Conservation (phyloP, 768 basidiomycete genomes). For the Lactarius akahatsu region DNA sequence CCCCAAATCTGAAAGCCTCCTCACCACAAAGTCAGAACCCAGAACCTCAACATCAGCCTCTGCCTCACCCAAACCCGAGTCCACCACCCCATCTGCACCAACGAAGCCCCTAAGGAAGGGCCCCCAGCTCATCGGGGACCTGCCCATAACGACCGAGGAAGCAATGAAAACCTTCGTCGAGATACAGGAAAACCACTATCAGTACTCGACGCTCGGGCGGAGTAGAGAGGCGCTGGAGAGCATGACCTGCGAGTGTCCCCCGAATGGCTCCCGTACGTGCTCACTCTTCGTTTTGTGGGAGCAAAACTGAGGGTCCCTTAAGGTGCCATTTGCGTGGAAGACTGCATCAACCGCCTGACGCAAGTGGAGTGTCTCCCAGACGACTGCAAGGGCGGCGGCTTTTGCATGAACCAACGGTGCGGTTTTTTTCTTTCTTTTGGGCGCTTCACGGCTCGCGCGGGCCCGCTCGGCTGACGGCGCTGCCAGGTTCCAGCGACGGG, state of each 20-base stretch:
- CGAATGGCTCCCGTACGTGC: constrained; percentile 65
- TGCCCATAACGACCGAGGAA: constrained; percentile 72
- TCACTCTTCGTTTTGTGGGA: too few relatives aligned
- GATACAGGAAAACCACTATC: constrained; percentile 79
- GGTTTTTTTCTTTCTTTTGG: constrained; percentile 41
- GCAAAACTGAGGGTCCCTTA: constrained; percentile 42
- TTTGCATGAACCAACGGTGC: constrained; percentile 94
- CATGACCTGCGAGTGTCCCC: constrained; percentile 94
- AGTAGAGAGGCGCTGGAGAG: constrained; percentile 88
- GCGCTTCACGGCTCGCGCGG: constrained; percentile 44
- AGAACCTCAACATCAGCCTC: constrained; percentile 41
- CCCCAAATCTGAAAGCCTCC: constrained; percentile 35
- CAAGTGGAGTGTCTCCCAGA: constrained; percentile 93
- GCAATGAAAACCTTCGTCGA: constrained; percentile 73
- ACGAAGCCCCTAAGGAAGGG: constrained; percentile 34
- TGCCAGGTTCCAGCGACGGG: constrained; percentile 77
- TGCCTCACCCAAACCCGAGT: constrained; percentile 35
- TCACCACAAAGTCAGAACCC: constrained; percentile 32
- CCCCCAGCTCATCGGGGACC: constrained; percentile 75
- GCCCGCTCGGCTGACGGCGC: constrained; percentile 9
- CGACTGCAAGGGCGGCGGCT: constrained; percentile 78
- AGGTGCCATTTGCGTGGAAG: constrained; percentile 77
- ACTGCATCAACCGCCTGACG: constrained; percentile 96
- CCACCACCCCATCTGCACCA: constrained; percentile 31
- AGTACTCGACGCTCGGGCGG: constrained; percentile 82